Conservation (phyloP, 495 filamentous ascomycete species). For the Neurospora sp. region DNA sequence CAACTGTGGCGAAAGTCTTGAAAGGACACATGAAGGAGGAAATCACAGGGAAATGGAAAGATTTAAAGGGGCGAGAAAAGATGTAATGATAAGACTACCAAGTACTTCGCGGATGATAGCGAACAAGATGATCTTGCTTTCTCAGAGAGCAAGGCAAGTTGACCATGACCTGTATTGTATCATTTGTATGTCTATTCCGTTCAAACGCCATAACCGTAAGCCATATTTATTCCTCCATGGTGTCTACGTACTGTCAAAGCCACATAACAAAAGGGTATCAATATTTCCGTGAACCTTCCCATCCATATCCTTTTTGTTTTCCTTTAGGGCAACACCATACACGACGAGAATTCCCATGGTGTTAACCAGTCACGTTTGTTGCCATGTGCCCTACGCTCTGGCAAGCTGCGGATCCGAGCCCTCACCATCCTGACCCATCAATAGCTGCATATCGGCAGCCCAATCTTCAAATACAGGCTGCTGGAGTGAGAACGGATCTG, state of each 20-base stretch:
- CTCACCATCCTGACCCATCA: background rate
- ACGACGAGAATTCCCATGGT: background rate
- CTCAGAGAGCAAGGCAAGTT: too few species aligned
- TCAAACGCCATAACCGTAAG: background rate
- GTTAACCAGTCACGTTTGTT: background rate
- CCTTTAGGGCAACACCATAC: background rate
- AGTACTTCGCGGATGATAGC: too few species aligned
- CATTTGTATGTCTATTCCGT: background rate
- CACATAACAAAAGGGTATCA: background rate
- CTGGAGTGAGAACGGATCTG: background rate
- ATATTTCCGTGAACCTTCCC: background rate
- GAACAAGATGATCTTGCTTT: too few species aligned
- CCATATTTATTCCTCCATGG: background rate
- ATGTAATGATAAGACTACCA: background rate
- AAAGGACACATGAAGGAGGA: background rate
- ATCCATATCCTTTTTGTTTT: background rate
- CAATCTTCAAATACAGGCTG: background rate
- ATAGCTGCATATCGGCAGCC: background rate
- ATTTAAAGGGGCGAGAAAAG: background rate
- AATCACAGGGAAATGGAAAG: background rate
- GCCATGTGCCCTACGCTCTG: background rate
- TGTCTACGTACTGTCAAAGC: background rate
- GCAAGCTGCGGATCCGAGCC: background rate
- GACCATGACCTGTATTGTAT: too few species aligned
- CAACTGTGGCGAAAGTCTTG: background rate